These are phyloP conservation scores for Diaporthe longicolla DNA, from an alignment of 2,329 filamentous ascomycete species.

Conservation along the genomic window DNA sequence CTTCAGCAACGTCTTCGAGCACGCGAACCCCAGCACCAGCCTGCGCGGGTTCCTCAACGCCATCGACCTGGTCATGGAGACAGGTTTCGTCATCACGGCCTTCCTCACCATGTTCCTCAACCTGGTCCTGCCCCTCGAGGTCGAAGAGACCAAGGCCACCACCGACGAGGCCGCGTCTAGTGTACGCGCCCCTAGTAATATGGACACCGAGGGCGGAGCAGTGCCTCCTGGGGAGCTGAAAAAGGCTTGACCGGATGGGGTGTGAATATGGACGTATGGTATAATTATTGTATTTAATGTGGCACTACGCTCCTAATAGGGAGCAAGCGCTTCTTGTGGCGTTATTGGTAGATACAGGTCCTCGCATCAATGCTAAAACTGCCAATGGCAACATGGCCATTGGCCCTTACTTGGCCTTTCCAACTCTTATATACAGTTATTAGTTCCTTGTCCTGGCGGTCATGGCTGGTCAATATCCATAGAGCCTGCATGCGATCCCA, in stretches of 20 bases:
- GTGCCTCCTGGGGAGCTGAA: slow-evolving; percentile 16
- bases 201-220: not conserved
- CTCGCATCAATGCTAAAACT: slow-evolving; percentile 20
- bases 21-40: slow-evolving; percentile 70
- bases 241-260: not conserved
- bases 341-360: slow-evolving; percentile 27
- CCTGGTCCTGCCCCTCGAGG: slow-evolving; percentile 78
- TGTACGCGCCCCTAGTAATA: slow-evolving; percentile 15
- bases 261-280: not conserved
- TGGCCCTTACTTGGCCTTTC: not conserved
- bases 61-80: slow-evolving; percentile 80
- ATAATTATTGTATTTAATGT: not conserved
- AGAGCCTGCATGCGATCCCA: not conserved
- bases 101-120: slow-evolving; percentile 82
- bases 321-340: not conserved
- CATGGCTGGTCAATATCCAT: not conserved
- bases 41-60: slow-evolving; percentile 83
- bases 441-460: not conserved
- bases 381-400: not conserved
- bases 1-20: slow-evolving; percentile 80
- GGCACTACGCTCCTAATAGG: not conserved
- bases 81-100: slow-evolving; percentile 81
- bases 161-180: slow-evolving; percentile 18
- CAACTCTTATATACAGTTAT: not conserved
- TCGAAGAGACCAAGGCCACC: slow-evolving; percentile 74